Conservation (phyloP, 2,329 filamentous ascomycete species). For the Elsinoe ampelina region DNA sequence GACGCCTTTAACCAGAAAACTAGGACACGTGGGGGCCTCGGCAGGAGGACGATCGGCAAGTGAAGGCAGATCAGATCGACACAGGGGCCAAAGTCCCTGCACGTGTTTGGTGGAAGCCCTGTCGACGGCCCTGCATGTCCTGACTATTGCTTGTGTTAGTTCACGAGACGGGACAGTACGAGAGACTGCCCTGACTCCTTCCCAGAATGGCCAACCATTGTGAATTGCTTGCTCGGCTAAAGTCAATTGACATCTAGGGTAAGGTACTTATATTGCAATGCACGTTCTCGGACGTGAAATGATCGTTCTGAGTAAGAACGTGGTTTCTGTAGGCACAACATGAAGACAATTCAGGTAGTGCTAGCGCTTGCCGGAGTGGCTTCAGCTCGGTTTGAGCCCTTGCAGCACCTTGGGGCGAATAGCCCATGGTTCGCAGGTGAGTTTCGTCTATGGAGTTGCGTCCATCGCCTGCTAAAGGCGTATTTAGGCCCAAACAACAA, state of each 20-base stretch:
- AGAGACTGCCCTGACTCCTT: background rate
- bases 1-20: background rate
- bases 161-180: background rate
- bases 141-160: background rate
- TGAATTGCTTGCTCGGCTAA: constrained; percentile 3
- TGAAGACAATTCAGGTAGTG: background rate
- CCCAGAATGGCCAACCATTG: background rate
- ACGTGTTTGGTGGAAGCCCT: background rate
- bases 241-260: background rate
- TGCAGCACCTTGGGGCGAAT: constrained; percentile 31
- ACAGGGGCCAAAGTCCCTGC: constrained; percentile 3
- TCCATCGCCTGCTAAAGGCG: background rate
- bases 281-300: background rate
- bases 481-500: constrained; percentile 46
- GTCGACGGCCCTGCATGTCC: background rate
- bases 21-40: background rate
- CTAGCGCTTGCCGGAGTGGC: background rate
- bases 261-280: background rate
- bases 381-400: background rate
- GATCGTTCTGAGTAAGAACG: background rate
- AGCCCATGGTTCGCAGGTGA: constrained; percentile 28
- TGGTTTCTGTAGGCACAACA: background rate
- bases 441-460: background rate
- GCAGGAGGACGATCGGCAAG: background rate
- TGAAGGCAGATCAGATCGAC: constrained; percentile 4